Evolutionary conservation across 192 early-diverging fungal genomes (phyloP).

Genomic region (Umbelopsis ramanniana): DNA sequence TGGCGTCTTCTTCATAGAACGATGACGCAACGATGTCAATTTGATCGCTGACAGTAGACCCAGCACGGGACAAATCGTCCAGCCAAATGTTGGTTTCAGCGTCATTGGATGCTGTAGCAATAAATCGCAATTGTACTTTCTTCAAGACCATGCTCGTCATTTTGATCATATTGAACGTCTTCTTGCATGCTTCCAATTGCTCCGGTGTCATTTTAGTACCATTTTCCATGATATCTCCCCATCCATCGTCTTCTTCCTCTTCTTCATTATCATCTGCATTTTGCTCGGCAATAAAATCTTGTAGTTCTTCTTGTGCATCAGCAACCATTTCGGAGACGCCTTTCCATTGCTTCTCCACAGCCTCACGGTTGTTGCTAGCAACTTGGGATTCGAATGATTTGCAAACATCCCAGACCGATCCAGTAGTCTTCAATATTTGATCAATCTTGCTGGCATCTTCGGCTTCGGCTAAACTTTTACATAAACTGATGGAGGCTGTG

Average conservation of each 20-base stretch:
- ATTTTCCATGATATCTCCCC: constrained; percentile 25
- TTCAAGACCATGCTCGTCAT: constrained; percentile 28
- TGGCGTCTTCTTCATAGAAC: constrained; percentile 31
- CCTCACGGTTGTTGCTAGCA: constrained; percentile 29
- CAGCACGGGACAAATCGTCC: constrained; percentile 11
- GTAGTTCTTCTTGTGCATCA: constrained; percentile 32
- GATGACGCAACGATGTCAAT: constrained; percentile 34
- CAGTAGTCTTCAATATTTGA: constrained; percentile 36
- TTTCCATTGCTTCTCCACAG: constrained; percentile 29
- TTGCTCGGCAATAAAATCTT: constrained; percentile 27
- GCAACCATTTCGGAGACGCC: constrained; percentile 16
- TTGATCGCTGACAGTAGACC: constrained; percentile 26
- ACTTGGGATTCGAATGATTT: neutral
- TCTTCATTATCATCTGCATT: constrained; percentile 21
- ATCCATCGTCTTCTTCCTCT: constrained; percentile 26
- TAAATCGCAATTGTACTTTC: constrained; percentile 32
- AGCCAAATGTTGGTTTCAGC: constrained; percentile 16
- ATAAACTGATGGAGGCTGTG: constrained; percentile 24
- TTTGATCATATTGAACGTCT: constrained; percentile 22
- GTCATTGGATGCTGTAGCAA: neutral
- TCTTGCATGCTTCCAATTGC: constrained; percentile 1
- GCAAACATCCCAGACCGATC: constrained; percentile 37
- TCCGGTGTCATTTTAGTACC: constrained; percentile 23
- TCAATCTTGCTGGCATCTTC: constrained; percentile 21
- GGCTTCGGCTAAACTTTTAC: constrained; percentile 24